These are phyloP conservation scores for Turritis glabra DNA, from an alignment of 345 rosid genomes.

Conservation along the genomic window DNA sequence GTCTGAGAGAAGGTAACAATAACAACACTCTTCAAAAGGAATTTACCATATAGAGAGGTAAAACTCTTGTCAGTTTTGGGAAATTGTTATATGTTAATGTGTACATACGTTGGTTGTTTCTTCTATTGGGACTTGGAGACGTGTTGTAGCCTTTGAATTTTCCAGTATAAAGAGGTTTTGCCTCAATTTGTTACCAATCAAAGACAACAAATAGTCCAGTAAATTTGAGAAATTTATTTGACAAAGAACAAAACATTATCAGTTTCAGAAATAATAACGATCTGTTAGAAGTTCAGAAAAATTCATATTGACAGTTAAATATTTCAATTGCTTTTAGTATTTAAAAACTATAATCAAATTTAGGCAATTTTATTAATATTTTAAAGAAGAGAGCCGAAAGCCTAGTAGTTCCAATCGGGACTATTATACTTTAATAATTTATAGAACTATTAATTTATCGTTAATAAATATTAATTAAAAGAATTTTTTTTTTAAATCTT, in stretches of 20 bases:
- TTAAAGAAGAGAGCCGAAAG: no score
- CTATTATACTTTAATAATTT: no score
- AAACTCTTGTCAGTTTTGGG: slow-evolving; percentile 27
- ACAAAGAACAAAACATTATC: background rate
- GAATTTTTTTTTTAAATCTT: no score
- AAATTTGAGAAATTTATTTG: background rate
- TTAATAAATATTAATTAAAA: no score
- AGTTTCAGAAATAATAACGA: background rate
- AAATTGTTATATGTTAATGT: slow-evolving; percentile 12
- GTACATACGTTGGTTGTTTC: slow-evolving; percentile 25
- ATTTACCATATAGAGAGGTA: slow-evolving; percentile 23
- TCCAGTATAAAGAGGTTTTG: slow-evolving; percentile 12
- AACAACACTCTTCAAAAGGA: slow-evolving; percentile 40
- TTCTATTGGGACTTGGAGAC: slow-evolving; percentile 2
- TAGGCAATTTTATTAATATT: no score
- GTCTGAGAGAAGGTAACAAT: slow-evolving; percentile 61
- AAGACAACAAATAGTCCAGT: background rate
- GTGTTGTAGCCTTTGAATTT: slow-evolving; percentile 9
- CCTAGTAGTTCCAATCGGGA: no score
- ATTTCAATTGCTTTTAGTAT: no score
- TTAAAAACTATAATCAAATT: no score
- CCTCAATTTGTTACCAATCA: slow-evolving; percentile 2
- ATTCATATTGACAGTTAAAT: background rate
- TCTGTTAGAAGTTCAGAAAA: background rate
- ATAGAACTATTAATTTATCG: no score